phyloP scores from a whole-genome alignment of 202 grass and related monocot genomes.

The Carex sylvatica region DNA sequence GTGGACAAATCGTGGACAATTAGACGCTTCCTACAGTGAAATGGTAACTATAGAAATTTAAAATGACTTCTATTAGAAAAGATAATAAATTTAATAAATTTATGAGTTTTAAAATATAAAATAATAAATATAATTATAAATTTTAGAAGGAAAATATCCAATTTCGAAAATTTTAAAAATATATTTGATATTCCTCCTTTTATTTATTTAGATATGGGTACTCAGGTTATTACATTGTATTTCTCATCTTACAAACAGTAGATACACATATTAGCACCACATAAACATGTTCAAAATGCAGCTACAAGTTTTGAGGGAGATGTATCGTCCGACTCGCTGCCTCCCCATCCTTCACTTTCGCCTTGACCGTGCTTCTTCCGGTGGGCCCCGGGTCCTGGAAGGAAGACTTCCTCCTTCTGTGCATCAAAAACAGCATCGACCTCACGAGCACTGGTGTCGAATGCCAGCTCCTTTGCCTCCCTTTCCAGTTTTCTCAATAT shows the following conservation, averaged over 20 bases:
- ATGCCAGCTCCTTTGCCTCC: constrained; percentile 60
- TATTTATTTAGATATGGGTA: background rate
- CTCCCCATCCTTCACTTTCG: constrained; percentile 17
- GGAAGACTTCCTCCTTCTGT: constrained; percentile 32
- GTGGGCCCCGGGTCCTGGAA: constrained; percentile 37
- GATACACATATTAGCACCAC: background rate
- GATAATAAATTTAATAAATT: no score
- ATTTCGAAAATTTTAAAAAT: no score
- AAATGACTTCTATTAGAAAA: no score
- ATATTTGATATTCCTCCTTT: no score
- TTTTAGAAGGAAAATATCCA: no score
- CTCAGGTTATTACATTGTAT: background rate
- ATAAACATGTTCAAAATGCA: constrained; percentile 20
- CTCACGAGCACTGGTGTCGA: constrained; percentile 32
- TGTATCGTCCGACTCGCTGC: constrained; percentile 20
- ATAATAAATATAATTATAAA: no score
- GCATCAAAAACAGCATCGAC: constrained; percentile 54
- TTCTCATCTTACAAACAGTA: constrained; percentile 1
- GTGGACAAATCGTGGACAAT: no score
- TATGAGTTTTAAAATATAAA: no score
- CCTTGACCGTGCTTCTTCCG: background rate
- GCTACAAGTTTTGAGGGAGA: constrained; percentile 16
- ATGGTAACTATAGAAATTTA: no score
- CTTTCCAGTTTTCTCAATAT: constrained; percentile 50
- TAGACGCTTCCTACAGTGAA: no score